Conservation (phyloP, 108 stramenopile genomes). For the Skeletonema menzelii region DNA sequence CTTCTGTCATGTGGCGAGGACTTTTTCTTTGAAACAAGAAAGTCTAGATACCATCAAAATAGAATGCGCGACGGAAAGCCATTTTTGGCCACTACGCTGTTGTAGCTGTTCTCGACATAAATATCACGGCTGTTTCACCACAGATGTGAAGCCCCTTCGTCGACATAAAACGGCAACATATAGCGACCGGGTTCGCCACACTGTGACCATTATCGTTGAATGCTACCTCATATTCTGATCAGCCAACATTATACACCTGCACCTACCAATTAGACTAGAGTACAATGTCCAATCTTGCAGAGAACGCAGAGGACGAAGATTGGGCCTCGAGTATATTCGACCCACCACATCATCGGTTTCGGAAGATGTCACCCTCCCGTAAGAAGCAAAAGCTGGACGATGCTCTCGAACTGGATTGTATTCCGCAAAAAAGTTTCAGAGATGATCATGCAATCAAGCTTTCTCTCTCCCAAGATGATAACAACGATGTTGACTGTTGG, state of each 20-base stretch:
- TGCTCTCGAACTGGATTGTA: background rate
- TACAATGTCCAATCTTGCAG: background rate
- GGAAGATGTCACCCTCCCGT: background rate
- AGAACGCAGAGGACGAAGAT: background rate
- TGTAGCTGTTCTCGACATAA: too few species aligned
- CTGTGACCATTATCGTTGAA: background rate
- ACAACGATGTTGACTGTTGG: background rate
- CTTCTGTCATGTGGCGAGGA: too few species aligned
- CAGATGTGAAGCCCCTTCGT: background rate
- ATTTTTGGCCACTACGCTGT: background rate
- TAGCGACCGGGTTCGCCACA: background rate
- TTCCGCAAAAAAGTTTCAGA: background rate
- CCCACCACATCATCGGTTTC: background rate
- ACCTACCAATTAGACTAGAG: background rate
- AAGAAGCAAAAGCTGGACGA: slow-evolving; percentile 1
- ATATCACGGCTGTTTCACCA: too few species aligned
- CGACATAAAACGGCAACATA: background rate
- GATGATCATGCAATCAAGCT: background rate
- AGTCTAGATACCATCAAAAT: too few species aligned
- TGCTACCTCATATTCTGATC: background rate
- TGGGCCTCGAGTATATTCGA: background rate
- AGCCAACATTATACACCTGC: too few species aligned
- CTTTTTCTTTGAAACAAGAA: too few species aligned
- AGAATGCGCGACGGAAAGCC: background rate
- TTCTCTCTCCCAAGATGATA: background rate